Conservation (phyloP, 176 grass and related monocot genomes). For the Bromus sterilis region DNA sequence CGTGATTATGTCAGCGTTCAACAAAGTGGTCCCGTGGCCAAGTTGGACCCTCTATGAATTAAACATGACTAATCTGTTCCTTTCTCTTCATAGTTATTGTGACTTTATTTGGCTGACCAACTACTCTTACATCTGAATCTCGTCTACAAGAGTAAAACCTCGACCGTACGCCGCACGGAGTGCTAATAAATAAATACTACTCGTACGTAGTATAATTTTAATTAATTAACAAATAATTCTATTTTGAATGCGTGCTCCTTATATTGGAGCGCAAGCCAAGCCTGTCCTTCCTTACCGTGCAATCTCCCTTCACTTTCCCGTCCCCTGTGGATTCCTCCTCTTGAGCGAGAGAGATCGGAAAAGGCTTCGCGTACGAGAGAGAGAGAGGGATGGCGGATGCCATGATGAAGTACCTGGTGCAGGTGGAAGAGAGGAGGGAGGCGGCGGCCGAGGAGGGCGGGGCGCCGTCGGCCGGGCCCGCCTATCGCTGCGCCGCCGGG, state of each 20-base stretch:
- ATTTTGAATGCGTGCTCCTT: background rate
- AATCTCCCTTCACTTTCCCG: background rate
- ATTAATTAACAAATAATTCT: too few species aligned
- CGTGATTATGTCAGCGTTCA: background rate
- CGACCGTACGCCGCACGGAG: background rate
- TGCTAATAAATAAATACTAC: background rate
- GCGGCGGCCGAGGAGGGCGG: constrained; percentile 26
- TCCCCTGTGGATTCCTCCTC: background rate
- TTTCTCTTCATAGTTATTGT: background rate
- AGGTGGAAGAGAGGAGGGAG: constrained; percentile 62
- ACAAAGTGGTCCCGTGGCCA: background rate
- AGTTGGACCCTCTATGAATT: background rate
- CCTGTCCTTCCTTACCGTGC: background rate
- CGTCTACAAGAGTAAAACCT: too few species aligned
- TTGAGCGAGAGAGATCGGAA: background rate
- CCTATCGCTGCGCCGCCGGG: constrained; percentile 61
- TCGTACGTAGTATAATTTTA: too few species aligned
- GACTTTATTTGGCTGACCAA: background rate
- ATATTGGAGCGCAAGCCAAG: constrained; percentile 14
- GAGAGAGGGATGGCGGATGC: constrained; percentile 2
- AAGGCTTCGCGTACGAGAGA: background rate
- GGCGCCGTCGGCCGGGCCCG: constrained; percentile 60
- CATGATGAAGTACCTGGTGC: constrained; percentile 61
- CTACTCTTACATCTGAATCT: background rate
- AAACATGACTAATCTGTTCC: background rate